Evolutionary conservation across 1,284 basidiomycete species (phyloP).

Genomic region (Microbotryomycetes sp.): DNA sequence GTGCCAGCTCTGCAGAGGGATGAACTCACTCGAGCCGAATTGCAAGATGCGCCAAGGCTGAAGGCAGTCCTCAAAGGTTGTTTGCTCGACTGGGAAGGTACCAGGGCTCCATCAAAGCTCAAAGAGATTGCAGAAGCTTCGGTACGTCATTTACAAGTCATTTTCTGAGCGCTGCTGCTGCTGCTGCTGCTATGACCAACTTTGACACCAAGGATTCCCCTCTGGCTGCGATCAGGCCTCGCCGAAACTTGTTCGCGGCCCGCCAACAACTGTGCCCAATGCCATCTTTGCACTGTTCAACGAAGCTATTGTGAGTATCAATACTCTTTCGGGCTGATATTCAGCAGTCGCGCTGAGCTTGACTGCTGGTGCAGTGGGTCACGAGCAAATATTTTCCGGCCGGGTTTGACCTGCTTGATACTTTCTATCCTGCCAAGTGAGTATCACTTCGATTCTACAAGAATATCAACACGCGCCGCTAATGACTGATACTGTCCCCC

Average conservation of each 20-base stretch:
- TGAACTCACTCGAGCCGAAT: conserved; percentile 56
- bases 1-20: conserved; percentile 67
- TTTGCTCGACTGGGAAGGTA: conserved; percentile 62
- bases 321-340: background rate
- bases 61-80: conserved; percentile 70
- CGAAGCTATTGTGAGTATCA: conserved; percentile 56
- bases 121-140: conserved; percentile 56
- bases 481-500: background rate
- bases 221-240: background rate
- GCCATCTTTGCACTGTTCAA: conserved; percentile 67
- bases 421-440: conserved; percentile 56
- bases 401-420: conserved; percentile 65
- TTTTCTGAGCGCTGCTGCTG: conserved; percentile 7
- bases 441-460: conserved; percentile 1
- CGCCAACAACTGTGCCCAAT: conserved; percentile 72
- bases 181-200: conserved; percentile 42
- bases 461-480: too few species aligned
- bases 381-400: conserved; percentile 65
- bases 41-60: conserved; percentile 75
- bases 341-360: background rate
- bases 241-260: conserved; percentile 53
- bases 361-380: conserved; percentile 50
- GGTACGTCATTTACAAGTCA: conserved; percentile 41
- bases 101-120: conserved; percentile 60
- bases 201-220: background rate